Base-by-base conservation (phyloP, 768 basidiomycete species). In the Kwoniella newhampshirensis region DNA sequence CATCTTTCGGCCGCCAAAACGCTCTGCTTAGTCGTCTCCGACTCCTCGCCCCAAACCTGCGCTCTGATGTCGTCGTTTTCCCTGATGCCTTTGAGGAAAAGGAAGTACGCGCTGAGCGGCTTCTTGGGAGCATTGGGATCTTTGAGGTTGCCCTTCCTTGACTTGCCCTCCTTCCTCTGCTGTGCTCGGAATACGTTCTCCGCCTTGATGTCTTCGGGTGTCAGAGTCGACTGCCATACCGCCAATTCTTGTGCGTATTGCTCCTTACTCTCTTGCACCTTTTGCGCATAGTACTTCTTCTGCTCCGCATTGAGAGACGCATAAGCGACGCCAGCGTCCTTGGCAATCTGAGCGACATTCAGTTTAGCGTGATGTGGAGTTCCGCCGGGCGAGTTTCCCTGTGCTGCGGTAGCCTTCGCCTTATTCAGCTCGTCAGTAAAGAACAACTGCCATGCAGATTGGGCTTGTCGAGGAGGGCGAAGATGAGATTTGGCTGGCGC, bases 61-160 rank as follows among this genome's bases (percentile, higher is more conserved):
- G 74, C 80, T 9, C 89, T 87, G n/a, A 93, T 77, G 32, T 80
- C 79, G 2, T 85, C 83, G 68, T 88, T 85, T 51, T 88, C 86
- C 59, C 92, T 82, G 65, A 96, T 96, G 42, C 86, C 84, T 75
- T 92, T 91, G 63, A 94, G 76, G 80, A 92, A 96, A 86, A 93
- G 88, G 64, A 96, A 94, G 71, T 94, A 96, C 0, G 92, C 91
- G 72, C 85, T 87, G 41, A 94, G 83, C 5, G 92, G 92, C 73
- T 94, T 94, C 84, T 91, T 93, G 2, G 92, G 92, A 7, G 91
- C 92, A 71, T 96, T 94, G 30, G 91, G 91, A 74, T 96, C 91
- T 79, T 93, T 94, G 78, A 96, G 88, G 75, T 96, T 96, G 64
- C 87, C 87, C 82, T 87, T 89, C 62, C 90, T 82, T 36, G 88